Conservation (phyloP, 306 rosid genomes). For the Senna siamea region DNA sequence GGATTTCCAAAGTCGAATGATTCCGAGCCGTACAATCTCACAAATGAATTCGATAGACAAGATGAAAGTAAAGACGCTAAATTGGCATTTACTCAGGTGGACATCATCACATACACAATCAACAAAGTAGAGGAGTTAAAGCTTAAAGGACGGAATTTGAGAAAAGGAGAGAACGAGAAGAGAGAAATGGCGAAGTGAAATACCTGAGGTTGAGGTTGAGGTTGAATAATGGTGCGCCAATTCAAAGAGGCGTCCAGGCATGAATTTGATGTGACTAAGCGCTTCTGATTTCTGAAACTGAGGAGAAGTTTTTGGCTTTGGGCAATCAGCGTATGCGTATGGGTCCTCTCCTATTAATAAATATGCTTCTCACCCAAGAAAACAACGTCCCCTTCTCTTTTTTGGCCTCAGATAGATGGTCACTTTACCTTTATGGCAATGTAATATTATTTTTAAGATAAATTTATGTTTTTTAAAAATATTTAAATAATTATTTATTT, state of each 20-base stretch:
- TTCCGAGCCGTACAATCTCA: constrained; percentile 1
- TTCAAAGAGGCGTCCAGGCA: background rate
- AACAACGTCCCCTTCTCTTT: background rate
- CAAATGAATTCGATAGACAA: background rate
- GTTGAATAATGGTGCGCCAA: constrained; percentile 35
- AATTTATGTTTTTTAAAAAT: too few relatives aligned
- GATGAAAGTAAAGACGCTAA: background rate
- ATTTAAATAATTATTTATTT: too few relatives aligned
- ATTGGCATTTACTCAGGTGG: constrained; percentile 18
- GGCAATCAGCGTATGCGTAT: background rate
- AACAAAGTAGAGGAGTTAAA: background rate
- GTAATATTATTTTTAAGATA: too few relatives aligned
- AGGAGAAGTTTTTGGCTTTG: background rate
- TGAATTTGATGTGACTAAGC: background rate
- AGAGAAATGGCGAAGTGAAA: constrained; percentile 18
- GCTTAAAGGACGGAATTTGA: background rate
- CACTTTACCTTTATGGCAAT: too few relatives aligned
- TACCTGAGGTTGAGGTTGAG: constrained; percentile 37
- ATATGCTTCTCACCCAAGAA: background rate
- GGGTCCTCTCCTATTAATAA: background rate
- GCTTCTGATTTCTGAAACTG: constrained; percentile 30
- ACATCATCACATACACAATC: background rate
- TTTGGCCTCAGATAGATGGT: background rate
- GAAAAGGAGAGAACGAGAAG: background rate
- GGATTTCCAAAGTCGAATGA: constrained; percentile 14